Conservation (phyloP, 2,329 filamentous ascomycete species). For the Nothopassalora personata region DNA sequence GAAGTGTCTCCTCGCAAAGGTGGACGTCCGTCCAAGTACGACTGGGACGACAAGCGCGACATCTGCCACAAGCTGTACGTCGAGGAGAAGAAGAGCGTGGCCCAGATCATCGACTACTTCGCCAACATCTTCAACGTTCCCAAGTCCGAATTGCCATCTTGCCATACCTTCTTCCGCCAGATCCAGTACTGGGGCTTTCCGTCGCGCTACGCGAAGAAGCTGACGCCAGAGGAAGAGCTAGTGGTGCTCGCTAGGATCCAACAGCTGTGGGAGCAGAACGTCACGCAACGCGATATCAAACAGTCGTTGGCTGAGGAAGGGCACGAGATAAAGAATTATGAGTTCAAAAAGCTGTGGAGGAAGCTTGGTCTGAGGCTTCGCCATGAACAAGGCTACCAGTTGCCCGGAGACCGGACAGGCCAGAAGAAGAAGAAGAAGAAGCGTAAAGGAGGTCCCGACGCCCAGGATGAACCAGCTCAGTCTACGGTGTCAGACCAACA, state of each 20-base stretch:
- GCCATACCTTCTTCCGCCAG: conserved; percentile 24
- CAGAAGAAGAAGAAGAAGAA: conserved; percentile 41
- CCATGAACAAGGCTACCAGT: conserved; percentile 18
- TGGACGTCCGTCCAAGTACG: conserved; percentile 40
- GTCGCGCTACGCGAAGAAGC: conserved; percentile 53
- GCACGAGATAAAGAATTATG: conserved; percentile 60
- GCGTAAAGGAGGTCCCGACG: conserved; percentile 11
- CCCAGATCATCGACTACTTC: conserved; percentile 71
- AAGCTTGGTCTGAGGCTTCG: conserved; percentile 46
- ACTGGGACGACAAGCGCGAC: conserved; percentile 57
- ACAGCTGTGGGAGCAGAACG: conserved; percentile 73
- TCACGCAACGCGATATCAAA: conserved; percentile 68
- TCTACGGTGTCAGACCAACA: background rate
- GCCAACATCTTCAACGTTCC: conserved; percentile 34
- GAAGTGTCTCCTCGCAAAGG: background rate
- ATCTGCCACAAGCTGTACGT: conserved; percentile 63
- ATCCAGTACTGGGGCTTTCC: conserved; percentile 64
- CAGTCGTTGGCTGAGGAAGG: conserved; percentile 65
- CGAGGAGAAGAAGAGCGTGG: conserved; percentile 64
- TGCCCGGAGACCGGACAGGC: conserved; percentile 23
- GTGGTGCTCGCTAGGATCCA: conserved; percentile 63
- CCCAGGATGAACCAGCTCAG: background rate
- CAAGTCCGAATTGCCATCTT: conserved; percentile 60
- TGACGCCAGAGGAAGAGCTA: conserved; percentile 67
- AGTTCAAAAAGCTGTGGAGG: conserved; percentile 47